Evolutionary conservation across 2,329 filamentous ascomycete genomes (phyloP), one percentile per base, ranked within the genome.

Genomic region (Penicillium oxalicum): DNA sequence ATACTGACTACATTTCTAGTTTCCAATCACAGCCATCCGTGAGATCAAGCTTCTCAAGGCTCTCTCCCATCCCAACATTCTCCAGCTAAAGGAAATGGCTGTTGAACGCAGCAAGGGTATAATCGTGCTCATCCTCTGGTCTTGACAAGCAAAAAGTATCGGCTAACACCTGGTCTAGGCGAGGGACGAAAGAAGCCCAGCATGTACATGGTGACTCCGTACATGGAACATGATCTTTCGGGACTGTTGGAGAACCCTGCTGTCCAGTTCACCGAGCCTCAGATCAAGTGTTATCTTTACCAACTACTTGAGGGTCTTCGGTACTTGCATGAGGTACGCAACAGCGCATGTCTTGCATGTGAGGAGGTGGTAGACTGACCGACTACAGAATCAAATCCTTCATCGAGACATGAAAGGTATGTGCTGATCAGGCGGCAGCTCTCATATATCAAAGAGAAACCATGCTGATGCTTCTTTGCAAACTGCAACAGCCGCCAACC

Each of bases 161-260:
- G 33, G 39, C 57, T 67, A 39, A 66, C 54, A 46, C 29, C 12
- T 38, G 45, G 48, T 53, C 44, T 61, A 84, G 82, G 81, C 60
- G 87, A 91, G 66, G 88, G 88, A 69, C 81, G 85, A 58, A 90
- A 88, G 69, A 80, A 74, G 71, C 77, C 69, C 62, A 91, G 91
- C 59, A 90, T 98, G 77, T 97, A 97, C 72, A 98, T 98, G 93
- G 91, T 95, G 44, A 96, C 86, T 39, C 93, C 91, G 5, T 98
- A 98, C 70, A 96, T 97, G 90, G 91, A 97, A 61, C 93, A 98
- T 71, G 93, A 98, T 71, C 79, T 98, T n/a, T 95, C 91, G 7
- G 93, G 93, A 39, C 81, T 98, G 28, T 83, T 98, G 61, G 93
- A 97, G 68, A 98, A 98, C 61, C 91, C 91, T 8, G 83, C 85